A percentile compares a stretch with the other conserved stretches of the same genome.
Evolutionary conservation across 768 basidiomycete species (phyloP).

Genomic region (Pisolithus albus): DNA sequence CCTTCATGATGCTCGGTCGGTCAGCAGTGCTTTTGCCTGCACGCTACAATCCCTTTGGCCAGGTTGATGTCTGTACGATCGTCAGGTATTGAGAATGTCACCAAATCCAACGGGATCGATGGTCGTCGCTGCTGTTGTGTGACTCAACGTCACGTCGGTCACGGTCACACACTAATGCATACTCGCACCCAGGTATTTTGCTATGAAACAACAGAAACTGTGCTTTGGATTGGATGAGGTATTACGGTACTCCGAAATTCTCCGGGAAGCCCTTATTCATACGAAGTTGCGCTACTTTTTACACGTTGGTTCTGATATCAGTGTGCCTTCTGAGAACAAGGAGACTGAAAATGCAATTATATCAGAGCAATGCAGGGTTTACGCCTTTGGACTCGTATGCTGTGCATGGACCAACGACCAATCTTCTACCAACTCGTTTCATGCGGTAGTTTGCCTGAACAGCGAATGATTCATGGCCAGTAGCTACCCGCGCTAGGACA

Average conservation of each 20-base stretch:
- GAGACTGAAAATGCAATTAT: neutral
- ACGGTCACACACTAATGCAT: conserved; percentile 17
- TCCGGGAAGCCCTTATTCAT: no score
- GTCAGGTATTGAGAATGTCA: conserved; percentile 5
- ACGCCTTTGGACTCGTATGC: no score
- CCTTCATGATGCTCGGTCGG: conserved; percentile 52
- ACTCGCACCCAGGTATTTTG: neutral
- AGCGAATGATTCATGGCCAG: no score
- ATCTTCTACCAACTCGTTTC: no score
- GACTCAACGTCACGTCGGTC: conserved; percentile 26
- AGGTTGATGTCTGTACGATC: conserved; percentile 6
- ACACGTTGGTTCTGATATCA: no score
- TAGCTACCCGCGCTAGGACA: no score
- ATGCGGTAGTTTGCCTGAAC: neutral
- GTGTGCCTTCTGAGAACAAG: no score
- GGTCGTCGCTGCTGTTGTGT: conserved; percentile 22
- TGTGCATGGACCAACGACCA: no score
- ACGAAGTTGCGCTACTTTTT: no score
- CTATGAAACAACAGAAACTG: neutral
- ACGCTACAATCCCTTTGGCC: conserved; percentile 2
- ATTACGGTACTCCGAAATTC: neutral
- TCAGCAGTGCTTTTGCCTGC: conserved; percentile 14
- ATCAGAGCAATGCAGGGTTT: neutral
- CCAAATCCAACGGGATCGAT: conserved; percentile 31
- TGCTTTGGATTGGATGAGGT: neutral